Evolutionary conservation across 2,329 filamentous ascomycete genomes (phyloP), one percentile per base, ranked within the genome.

Genomic region (Metarhizium guizhouense): DNA sequence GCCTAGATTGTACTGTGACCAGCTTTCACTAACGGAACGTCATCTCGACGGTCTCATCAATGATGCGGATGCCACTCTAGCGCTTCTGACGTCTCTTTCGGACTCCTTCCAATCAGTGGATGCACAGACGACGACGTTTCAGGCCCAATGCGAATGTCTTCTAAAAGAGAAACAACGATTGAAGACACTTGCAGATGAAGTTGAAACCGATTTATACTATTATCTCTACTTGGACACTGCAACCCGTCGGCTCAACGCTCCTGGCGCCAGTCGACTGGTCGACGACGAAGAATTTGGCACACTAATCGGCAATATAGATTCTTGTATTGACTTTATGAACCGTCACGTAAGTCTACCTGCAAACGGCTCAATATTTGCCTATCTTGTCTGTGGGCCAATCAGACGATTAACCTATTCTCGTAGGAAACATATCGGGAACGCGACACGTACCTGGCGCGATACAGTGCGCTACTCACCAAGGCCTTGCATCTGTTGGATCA

Each of bases 161-260:
- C 75, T 97, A 34, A 77, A 82, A 1, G 92, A 96, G 64, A 91
- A 97, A 72, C 83, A 81, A 63, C 84, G 88, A 29, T 79, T 96
- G 45, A 85, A 89, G 59, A 81, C 80, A 61, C 79, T 99, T 47
- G 90, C 91, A 3, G 84, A 95, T 61, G 86, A 91, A 57, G 87
- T 99, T 56, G 87, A 89, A 30, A 88, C 89, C 29, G 95, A 96
- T 63, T 76, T 96, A n/a, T 86, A 92, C 66, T 96, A 95, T 71
- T 99, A 99, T 70, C 84, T 88, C 20, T 96, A 96, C 67, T 80
- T 99, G 6, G 94, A 99, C 60, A 91, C 87, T 50, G 91, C 93
- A 58, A 96, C 91, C 0, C 82, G 92, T 55, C 83, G 91, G 14
- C 82, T 99, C 56, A 97, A 97, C 74, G 92, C 92, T 0, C 92